Evolutionary conservation across 768 basidiomycete genomes (phyloP).

Genomic region (Pleurotus cornucopiae): DNA sequence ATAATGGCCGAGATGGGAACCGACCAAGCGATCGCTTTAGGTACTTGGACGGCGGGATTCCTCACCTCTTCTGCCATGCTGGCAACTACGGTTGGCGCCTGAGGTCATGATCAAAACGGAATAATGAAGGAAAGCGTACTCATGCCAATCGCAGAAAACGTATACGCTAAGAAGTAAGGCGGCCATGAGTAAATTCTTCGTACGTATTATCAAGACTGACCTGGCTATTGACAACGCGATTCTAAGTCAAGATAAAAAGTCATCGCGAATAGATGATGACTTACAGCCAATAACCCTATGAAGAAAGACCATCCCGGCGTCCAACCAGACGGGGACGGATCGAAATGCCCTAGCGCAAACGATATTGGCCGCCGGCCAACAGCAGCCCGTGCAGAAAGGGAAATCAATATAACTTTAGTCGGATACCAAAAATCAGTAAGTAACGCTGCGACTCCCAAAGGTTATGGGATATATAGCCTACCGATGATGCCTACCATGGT

Average conservation of each 20-base stretch:
- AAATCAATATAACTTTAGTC: conserved; percentile 46
- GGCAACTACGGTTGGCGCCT: conserved; percentile 34
- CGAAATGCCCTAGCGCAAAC: conserved; percentile 56
- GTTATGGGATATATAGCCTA: conserved; percentile 14
- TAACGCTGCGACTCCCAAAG: background rate
- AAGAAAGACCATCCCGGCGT: conserved; percentile 67
- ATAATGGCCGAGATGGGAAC: conserved; percentile 47
- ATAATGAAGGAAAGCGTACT: conserved; percentile 25
- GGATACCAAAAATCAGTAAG: conserved; percentile 1
- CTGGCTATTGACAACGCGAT: conserved; percentile 21
- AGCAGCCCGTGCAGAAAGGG: conserved; percentile 53
- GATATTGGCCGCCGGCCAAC: conserved; percentile 48
- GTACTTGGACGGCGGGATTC: conserved; percentile 50
- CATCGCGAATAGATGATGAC: conserved; percentile 7
- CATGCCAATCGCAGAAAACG: conserved; percentile 60
- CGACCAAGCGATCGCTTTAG: conserved; percentile 49
- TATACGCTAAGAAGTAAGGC: conserved; percentile 37
- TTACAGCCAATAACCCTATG: conserved; percentile 56
- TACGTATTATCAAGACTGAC: conserved; percentile 15
- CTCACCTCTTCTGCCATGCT: conserved; percentile 69
- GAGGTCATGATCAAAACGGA: background rate
- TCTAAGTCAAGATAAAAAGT: background rate
- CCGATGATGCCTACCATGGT: conserved; percentile 54
- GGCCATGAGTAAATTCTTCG: conserved; percentile 9
- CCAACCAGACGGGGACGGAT: conserved; percentile 65